These are phyloP conservation scores for Nadsonia fulvescens DNA, from an alignment of 805 yeast genomes.

Conservation along the genomic window DNA sequence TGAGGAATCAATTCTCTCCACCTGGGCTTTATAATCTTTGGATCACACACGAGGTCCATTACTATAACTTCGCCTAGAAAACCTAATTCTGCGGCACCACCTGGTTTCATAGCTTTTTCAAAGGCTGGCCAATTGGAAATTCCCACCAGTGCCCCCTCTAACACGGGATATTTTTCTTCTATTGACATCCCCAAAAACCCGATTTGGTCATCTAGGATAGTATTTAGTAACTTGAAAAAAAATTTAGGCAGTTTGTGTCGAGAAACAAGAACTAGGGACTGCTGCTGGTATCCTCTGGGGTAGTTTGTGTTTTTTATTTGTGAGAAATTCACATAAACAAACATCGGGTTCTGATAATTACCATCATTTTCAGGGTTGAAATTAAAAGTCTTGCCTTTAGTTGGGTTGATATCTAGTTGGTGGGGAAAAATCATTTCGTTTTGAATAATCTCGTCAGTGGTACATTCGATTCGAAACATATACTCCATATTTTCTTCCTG, in stretches of 20 bases:
- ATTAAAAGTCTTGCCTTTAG: slow-evolving; percentile 6
- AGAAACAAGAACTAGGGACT: slow-evolving; percentile 12
- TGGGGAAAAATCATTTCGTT: no score
- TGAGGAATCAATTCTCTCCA: neutral
- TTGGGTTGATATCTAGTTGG: neutral
- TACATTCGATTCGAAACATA: slow-evolving; percentile 7
- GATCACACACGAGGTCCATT: slow-evolving; percentile 1
- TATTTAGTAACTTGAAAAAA: slow-evolving; percentile 9
- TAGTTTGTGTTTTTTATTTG: slow-evolving; percentile 8
- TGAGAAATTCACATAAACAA: slow-evolving; percentile 11
- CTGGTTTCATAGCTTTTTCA: no score
- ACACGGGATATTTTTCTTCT: slow-evolving; percentile 10
- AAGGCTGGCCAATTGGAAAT: slow-evolving; percentile 14
- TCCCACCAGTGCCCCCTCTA: slow-evolving; percentile 12
- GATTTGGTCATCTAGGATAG: slow-evolving; percentile 6
- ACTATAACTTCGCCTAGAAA: slow-evolving; percentile 1
- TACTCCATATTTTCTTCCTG: slow-evolving; percentile 5
- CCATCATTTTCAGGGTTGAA: slow-evolving; percentile 6
- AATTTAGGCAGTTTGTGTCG: slow-evolving; percentile 9
- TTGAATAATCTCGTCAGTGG: neutral
- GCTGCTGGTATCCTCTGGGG: slow-evolving; percentile 13
- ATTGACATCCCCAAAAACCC: slow-evolving; percentile 6
- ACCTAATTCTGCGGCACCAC: slow-evolving; percentile 4
- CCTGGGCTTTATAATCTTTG: neutral
- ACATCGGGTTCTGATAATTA: slow-evolving; percentile 4